Evolutionary conservation across 805 yeast genomes (phyloP).

Genomic region (Saturnispora kantuleensis): DNA sequence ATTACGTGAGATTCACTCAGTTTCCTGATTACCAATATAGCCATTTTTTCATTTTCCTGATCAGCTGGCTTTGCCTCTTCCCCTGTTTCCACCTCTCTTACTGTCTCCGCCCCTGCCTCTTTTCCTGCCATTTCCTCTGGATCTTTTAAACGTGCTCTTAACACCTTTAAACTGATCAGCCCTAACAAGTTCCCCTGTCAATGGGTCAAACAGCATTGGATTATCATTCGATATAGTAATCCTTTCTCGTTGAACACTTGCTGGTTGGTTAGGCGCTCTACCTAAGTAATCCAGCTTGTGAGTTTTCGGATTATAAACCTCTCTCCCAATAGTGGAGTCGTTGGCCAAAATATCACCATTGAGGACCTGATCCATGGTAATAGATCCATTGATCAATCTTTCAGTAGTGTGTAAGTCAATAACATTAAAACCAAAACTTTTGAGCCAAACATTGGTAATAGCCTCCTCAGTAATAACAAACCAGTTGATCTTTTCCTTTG

Average conservation of each 20-base stretch:
- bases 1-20: no score
- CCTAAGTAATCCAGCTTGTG: slow-evolving; percentile 1
- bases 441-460: slow-evolving; percentile 42
- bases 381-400: slow-evolving; percentile 1
- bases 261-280: slow-evolving; percentile 30
- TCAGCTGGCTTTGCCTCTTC: slow-evolving; percentile 18
- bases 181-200: slow-evolving; percentile 1
- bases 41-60: neutral
- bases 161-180: slow-evolving; percentile 5
- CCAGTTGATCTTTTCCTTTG: slow-evolving; percentile 33
- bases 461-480: slow-evolving; percentile 52
- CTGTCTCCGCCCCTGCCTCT: neutral
- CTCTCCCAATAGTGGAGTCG: slow-evolving; percentile 23
- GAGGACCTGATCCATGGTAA: neutral
- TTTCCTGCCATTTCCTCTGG: neutral
- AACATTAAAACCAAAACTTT: slow-evolving; percentile 43
- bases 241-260: slow-evolving; percentile 20
- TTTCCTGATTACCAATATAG: neutral
- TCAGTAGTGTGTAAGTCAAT: slow-evolving; percentile 27
- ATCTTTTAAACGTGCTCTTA: neutral
- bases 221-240: neutral
- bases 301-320: slow-evolving; percentile 7
- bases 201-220: slow-evolving; percentile 6
- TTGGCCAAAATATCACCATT: slow-evolving; percentile 32
- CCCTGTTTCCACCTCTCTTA: neutral